These are phyloP conservation scores for Cutaneotrichosporon spelunceum DNA, from an alignment of 1,284 basidiomycete genomes.

Conservation along the genomic window DNA sequence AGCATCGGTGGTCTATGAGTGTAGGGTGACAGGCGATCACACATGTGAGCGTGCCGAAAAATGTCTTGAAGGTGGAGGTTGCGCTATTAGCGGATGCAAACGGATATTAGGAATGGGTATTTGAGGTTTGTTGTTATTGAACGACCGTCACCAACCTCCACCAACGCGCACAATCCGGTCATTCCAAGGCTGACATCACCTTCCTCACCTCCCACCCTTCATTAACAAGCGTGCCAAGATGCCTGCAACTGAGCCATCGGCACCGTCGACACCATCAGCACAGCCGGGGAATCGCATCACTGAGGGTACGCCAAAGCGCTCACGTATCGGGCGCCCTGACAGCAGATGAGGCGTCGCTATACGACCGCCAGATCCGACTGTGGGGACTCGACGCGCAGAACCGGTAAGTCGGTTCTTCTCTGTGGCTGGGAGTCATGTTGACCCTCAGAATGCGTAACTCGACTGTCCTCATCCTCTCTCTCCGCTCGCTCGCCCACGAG, in stretches of 20 bases:
- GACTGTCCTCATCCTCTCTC: conserved; percentile 76
- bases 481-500: conserved; percentile 88
- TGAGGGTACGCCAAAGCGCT: conserved; percentile 29
- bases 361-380: conserved; percentile 94
- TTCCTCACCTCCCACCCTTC: background rate
- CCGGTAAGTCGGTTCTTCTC: conserved; percentile 57
- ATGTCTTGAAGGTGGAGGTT: conserved; percentile 14
- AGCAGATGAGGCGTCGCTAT: conserved; percentile 76
- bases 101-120: background rate
- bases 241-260: background rate
- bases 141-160: conserved; percentile 4
- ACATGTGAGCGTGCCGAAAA: conserved; percentile 5
- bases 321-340: conserved; percentile 8
- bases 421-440: background rate
- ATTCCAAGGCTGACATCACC: background rate
- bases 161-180: background rate
- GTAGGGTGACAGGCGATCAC: background rate
- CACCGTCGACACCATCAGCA: background rate
- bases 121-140: background rate
- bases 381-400: conserved; percentile 99
- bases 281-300: conserved; percentile 34
- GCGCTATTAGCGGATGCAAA: conserved; percentile 13
- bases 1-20: conserved; percentile 20
- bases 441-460: conserved; percentile 80
- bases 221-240: background rate